Percentiles rank a stretch among this genome's conserved stretches.
Conservation (phyloP, 768 basidiomycete genomes). For the Amylocystis lapponica region DNA sequence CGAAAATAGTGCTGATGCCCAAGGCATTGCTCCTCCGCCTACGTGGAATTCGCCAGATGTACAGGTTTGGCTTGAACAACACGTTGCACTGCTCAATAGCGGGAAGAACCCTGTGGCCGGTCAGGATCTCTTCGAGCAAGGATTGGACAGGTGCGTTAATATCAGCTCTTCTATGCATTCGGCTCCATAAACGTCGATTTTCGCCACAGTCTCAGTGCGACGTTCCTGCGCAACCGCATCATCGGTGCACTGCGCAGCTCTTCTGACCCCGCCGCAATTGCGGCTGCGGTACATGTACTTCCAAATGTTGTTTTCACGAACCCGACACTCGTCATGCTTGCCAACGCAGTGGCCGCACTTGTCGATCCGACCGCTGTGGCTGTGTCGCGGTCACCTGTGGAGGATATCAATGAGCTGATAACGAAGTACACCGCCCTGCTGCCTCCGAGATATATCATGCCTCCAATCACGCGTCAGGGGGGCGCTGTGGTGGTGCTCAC, state of each 20-base stretch:
- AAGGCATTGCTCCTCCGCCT: conserved; percentile 5
- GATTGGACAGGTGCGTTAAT: conserved; percentile 32
- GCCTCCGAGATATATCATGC: not conserved
- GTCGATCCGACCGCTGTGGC: conserved; percentile 11
- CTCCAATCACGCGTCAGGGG: conserved; percentile 1
- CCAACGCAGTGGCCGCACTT: not conserved
- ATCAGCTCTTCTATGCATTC: not conserved
- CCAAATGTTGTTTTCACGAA: conserved; percentile 13
- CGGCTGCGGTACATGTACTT: conserved; percentile 2
- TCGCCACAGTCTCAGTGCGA: conserved; percentile 20
- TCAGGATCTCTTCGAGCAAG: conserved; percentile 34
- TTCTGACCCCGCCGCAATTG: conserved; percentile 1
- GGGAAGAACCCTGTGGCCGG: conserved; percentile 21
- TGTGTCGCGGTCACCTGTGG: conserved; percentile 19
- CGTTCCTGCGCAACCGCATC: conserved; percentile 28
- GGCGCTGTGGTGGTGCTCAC: conserved; percentile 26
- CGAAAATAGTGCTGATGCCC: conserved; percentile 7
- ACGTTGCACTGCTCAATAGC: conserved; percentile 9
- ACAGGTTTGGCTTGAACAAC: conserved; percentile 10
- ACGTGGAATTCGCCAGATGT: conserved; percentile 8
- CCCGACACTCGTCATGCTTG: conserved; percentile 11
- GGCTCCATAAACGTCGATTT: not conserved
- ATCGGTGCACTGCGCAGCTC: conserved; percentile 21
- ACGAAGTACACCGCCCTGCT: conserved; percentile 31
- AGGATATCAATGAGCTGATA: conserved; percentile 27